Conservation (phyloP, 2,329 filamentous ascomycete species). For the Zymoseptoria ardabiliae region DNA sequence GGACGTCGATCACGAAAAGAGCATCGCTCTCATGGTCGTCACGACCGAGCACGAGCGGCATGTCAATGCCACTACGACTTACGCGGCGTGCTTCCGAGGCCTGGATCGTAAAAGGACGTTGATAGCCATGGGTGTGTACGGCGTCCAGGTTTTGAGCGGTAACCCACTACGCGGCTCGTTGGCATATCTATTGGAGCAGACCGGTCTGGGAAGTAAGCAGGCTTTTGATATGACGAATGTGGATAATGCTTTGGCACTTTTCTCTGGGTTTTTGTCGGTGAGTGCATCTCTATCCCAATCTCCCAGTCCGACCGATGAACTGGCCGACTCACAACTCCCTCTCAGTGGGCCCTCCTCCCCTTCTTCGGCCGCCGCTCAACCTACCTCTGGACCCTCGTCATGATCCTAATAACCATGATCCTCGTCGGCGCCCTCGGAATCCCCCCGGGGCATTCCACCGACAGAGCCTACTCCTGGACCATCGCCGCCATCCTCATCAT, state of each 20-base stretch:
- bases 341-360: no score
- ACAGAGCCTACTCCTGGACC: background rate
- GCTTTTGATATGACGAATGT: background rate
- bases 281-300: no score
- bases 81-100: constrained; percentile 1
- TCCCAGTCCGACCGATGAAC: no score
- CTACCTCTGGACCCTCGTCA: background rate
- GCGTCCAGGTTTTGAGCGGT: constrained; percentile 8
- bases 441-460: background rate
- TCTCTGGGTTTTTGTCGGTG: no score
- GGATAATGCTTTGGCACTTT: no score
- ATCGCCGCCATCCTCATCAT: constrained; percentile 8
- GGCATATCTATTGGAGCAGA: background rate
- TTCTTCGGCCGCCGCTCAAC: background rate
- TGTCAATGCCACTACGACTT: background rate
- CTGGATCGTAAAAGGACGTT: background rate
- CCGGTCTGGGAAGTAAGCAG: background rate
- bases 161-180: constrained; percentile 7
- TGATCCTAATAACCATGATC: background rate
- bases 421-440: constrained; percentile 1
- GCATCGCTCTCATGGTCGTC: constrained; percentile 3
- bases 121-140: constrained; percentile 4
- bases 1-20: constrained; percentile 1
- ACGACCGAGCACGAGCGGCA: constrained; percentile 2
- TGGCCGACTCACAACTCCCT: no score